Evolutionary conservation across 306 rosid genomes (phyloP).

Genomic region (Fragaria nilgerrensis): DNA sequence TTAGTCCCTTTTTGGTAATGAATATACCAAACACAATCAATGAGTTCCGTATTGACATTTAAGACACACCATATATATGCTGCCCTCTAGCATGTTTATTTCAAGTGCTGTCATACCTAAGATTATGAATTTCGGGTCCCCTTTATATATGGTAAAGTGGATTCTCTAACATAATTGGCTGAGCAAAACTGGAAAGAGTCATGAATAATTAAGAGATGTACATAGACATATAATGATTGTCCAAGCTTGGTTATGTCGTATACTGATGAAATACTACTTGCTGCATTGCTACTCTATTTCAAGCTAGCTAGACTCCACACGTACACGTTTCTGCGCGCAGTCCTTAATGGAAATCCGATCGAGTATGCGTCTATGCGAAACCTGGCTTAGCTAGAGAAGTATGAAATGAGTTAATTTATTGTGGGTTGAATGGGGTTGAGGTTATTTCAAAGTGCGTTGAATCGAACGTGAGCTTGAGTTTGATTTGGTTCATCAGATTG

Average conservation of each 20-base stretch:
- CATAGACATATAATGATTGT: background rate
- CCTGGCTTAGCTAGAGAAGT: background rate
- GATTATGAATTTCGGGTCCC: background rate
- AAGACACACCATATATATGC: background rate
- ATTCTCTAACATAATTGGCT: background rate
- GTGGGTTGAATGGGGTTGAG: background rate
- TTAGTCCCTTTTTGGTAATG: background rate
- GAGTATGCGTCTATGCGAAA: background rate
- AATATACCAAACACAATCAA: background rate
- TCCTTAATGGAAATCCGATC: background rate
- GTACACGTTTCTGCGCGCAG: background rate
- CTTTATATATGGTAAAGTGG: background rate
- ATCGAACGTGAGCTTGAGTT: background rate
- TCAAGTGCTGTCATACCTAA: background rate
- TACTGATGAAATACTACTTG: background rate
- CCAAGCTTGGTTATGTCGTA: background rate
- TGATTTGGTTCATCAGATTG: background rate
- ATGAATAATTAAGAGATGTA: background rate
- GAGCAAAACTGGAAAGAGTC: background rate
- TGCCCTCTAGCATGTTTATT: background rate
- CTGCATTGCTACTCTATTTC: background rate
- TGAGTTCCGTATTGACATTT: background rate
- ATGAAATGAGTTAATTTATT: too few species aligned
- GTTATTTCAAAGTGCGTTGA: background rate
- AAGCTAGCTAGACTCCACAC: background rate